phyloP scores from a whole-genome alignment of 2,329 filamentous ascomycete genomes.

The Torrubiellomyces zombiae region DNA sequence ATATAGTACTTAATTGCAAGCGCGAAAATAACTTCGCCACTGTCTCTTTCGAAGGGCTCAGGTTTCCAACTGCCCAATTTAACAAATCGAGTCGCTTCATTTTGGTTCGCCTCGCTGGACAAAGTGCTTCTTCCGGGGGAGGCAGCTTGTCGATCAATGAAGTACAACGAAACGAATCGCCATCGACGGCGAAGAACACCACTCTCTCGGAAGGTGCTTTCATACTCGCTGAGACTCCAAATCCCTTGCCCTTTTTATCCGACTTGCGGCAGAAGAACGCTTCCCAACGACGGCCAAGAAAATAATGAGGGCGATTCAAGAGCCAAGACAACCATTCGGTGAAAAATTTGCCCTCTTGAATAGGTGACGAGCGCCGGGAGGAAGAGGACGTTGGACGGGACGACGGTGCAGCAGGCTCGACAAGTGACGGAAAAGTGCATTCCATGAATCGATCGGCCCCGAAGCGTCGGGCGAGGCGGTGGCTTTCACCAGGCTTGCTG shows the following conservation, averaged over 20 bases:
- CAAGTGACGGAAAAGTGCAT: slow-evolving; percentile 33
- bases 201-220: slow-evolving; percentile 15
- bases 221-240: slow-evolving; percentile 12
- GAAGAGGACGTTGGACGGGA: no score
- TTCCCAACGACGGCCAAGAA: slow-evolving; percentile 30
- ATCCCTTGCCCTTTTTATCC: slow-evolving; percentile 21
- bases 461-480: slow-evolving; percentile 37
- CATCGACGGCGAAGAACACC: slow-evolving; percentile 38
- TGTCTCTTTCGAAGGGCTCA: slow-evolving; percentile 26
- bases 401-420: no score
- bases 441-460: slow-evolving; percentile 43
- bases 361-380: no score
- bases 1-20: slow-evolving; percentile 30
- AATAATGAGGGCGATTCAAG: slow-evolving; percentile 15
- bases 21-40: slow-evolving; percentile 42
- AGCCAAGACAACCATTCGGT: no score
- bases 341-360: no score
- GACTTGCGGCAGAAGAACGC: slow-evolving; percentile 27
- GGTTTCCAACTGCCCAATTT: slow-evolving; percentile 33
- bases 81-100: slow-evolving; percentile 26
- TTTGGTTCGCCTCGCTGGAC: slow-evolving; percentile 10
- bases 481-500: slow-evolving; percentile 27
- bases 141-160: slow-evolving; percentile 6
- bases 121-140: slow-evolving; percentile 9
- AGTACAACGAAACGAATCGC: slow-evolving; percentile 21